Evolutionary conservation across 2,329 filamentous ascomycete genomes (phyloP), one percentile per base, ranked within the genome.

Genomic region (Teratosphaeria pseudoeucalypti): DNA sequence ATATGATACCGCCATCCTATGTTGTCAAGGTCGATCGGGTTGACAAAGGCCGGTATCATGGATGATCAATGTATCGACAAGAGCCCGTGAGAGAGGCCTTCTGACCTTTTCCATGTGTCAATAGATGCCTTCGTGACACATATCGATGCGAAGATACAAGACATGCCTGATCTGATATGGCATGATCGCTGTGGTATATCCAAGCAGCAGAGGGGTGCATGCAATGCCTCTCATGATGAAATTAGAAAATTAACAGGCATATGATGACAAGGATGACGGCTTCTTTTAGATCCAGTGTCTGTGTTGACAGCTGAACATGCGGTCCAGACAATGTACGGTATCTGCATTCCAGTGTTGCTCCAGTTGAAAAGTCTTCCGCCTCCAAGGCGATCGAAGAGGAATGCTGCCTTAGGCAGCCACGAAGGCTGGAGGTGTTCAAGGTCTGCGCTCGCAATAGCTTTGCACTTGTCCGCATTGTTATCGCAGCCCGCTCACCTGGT

Each of bases 381-480:
- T 37, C 70, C 70, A 23, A 72, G 52, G 11, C 65, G 62, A 53
- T 73, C 71, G 54, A 70, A 66, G n/a, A 72, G 63, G 53, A 71
- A 65, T 49, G 68, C 68, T 37, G 59, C 61, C 60, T 83, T 83
- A 61, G 84, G 84, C 60, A 84, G 58, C 68, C 60, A 32, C 71
- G 69, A 12, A 88, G 73, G 23, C 67, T 84, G 52, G 47, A 58
- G 16, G 64, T 64, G 32, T 32, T 54, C 26, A 54, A 26, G 34
- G 47, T 57, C 57, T 32, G 14, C 29, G 29, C 12, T 34, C n/a
- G 56, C n/a, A 29, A 6, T n/a, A 52, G 74, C 76, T 86, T 77
- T 37, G 84, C 80, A 7, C 79, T 84, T 70, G 83, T 82, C 64
- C 84, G 81, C 62, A 57, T 76, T 76, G 61, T 16, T 76, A 61